Percentiles rank a stretch among this genome's conserved stretches.
These are phyloP conservation scores for Claviceps sp. DNA, from an alignment of 2,329 filamentous ascomycete genomes.

Conservation along the genomic window DNA sequence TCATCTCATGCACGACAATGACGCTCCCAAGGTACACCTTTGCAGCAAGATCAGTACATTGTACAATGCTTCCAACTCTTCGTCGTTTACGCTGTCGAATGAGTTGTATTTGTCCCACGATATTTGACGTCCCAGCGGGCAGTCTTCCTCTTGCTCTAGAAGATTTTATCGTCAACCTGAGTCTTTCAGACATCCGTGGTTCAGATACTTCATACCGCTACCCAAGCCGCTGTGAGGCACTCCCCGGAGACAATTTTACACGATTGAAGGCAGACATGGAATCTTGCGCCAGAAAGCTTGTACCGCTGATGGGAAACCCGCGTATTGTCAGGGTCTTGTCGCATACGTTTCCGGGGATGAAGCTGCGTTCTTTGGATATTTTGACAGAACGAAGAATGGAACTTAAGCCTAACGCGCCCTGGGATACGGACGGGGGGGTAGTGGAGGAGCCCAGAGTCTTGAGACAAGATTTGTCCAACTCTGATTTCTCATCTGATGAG, in stretches of 20 bases:
- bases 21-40: conserved; percentile 1
- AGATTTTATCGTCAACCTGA: not conserved
- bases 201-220: no score
- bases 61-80: conserved; percentile 4
- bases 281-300: not conserved
- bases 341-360: conserved; percentile 5
- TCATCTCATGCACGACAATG: not conserved
- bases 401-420: not conserved
- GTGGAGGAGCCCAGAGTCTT: no score
- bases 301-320: conserved; percentile 1
- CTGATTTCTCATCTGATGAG: no score
- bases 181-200: no score
- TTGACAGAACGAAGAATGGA: conserved; percentile 4
- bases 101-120: conserved; percentile 3
- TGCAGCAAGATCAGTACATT: conserved; percentile 3
- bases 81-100: conserved; percentile 6
- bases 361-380: conserved; percentile 5
- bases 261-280: conserved; percentile 6
- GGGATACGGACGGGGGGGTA: no score
- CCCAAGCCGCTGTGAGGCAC: not conserved
- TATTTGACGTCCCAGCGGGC: conserved; percentile 1
- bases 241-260: not conserved
- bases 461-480: not conserved
- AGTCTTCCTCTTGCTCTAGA: not conserved
- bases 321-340: conserved; percentile 6